These are phyloP conservation scores for Perkinsus marinus DNA, from an alignment of 169 alveolate species.

Conservation along the genomic window DNA sequence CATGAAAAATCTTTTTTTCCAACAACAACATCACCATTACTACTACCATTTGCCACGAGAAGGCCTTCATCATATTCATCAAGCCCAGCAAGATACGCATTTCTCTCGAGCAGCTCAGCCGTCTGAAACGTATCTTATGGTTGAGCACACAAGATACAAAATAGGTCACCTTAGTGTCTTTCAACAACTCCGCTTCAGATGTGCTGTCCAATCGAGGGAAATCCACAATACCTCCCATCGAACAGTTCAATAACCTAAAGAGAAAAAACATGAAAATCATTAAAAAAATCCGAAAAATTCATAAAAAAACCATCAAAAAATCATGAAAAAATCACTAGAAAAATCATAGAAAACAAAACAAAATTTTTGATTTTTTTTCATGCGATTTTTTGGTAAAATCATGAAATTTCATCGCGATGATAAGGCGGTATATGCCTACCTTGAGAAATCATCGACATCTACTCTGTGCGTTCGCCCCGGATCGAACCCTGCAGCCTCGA, in stretches of 20 bases:
- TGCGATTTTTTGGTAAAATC: too few relatives aligned
- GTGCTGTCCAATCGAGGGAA: neutral
- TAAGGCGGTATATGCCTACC: neutral
- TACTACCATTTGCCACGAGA: neutral
- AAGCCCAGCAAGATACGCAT: neutral
- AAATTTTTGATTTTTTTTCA: too few relatives aligned
- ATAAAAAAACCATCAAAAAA: too few relatives aligned
- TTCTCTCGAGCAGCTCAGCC: neutral
- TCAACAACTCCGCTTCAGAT: neutral
- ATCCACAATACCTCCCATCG: neutral
- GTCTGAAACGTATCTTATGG: neutral
- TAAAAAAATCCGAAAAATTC: neutral
- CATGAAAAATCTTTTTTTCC: neutral
- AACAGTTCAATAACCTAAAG: neutral
- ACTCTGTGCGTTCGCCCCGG: neutral
- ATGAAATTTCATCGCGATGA: neutral
- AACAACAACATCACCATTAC: neutral
- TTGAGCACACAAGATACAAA: neutral
- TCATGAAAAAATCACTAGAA: too few relatives aligned
- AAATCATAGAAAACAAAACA: too few relatives aligned
- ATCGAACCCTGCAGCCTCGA: neutral
- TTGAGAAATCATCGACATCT: neutral
- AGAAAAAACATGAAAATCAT: neutral
- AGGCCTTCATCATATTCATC: neutral
- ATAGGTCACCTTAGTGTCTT: neutral